A percentile compares a stretch with the other conserved stretches of the same genome.
phyloP scores from a whole-genome alignment of 352 stramenopile genomes.

The Phytophthora cajani region DNA sequence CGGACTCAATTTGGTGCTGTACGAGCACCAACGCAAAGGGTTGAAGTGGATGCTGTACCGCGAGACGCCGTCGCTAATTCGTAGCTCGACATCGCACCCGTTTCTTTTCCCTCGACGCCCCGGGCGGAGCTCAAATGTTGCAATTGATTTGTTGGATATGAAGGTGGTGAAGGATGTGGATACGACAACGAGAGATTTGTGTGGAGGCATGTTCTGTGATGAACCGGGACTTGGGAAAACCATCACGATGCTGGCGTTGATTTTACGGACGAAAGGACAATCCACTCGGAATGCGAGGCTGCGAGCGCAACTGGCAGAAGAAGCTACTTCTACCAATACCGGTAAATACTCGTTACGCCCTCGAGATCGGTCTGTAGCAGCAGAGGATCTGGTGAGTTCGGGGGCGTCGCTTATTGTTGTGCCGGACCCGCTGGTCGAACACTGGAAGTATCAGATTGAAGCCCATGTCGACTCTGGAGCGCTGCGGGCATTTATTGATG shows the following conservation, averaged over 20 bases:
- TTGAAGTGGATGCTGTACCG: slow-evolving; percentile 78
- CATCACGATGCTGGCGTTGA: slow-evolving; percentile 75
- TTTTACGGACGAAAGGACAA: slow-evolving; percentile 70
- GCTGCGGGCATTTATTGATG: slow-evolving; percentile 46
- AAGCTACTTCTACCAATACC: background rate
- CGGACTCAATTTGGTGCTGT: slow-evolving; percentile 65
- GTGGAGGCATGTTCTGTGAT: slow-evolving; percentile 76
- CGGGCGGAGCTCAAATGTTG: slow-evolving; percentile 1
- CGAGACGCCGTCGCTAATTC: slow-evolving; percentile 40
- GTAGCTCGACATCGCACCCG: slow-evolving; percentile 35
- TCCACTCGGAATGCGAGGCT: background rate
- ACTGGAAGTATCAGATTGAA: slow-evolving; percentile 76
- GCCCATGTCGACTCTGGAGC: slow-evolving; percentile 39
- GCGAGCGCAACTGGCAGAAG: background rate
- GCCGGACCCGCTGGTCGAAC: slow-evolving; percentile 62
- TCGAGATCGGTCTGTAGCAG: slow-evolving; percentile 38
- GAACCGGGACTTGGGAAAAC: slow-evolving; percentile 80
- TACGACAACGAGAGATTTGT: slow-evolving; percentile 39
- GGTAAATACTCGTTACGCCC: slow-evolving; percentile 21
- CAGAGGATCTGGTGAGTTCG: slow-evolving; percentile 42
- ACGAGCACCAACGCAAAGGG: slow-evolving; percentile 64
- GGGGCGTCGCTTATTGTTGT: slow-evolving; percentile 66
- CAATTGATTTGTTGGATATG: slow-evolving; percentile 55
- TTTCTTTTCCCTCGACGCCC: slow-evolving; percentile 49
- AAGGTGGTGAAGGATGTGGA: slow-evolving; percentile 29